These are phyloP conservation scores for Clarireedia paspali DNA, from an alignment of 2,329 filamentous ascomycete genomes.

Conservation along the genomic window DNA sequence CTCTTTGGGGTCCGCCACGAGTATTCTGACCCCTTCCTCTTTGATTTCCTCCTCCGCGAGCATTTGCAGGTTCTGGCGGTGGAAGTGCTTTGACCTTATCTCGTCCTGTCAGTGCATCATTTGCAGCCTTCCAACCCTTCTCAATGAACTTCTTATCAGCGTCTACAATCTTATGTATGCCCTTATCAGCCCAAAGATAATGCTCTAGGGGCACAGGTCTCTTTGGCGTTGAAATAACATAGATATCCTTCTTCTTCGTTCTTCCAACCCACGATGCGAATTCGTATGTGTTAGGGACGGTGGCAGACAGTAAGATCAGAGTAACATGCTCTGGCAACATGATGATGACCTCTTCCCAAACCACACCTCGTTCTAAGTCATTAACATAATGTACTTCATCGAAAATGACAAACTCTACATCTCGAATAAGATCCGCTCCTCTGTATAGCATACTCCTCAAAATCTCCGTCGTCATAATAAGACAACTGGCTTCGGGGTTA, in stretches of 20 bases:
- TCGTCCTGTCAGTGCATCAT: constrained; percentile 70
- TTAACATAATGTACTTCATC: constrained; percentile 99
- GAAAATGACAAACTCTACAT: constrained; percentile 98
- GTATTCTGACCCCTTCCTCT: constrained; percentile 47
- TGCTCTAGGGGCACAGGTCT: constrained; percentile 91
- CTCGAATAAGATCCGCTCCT: constrained; percentile 88
- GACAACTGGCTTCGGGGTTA: constrained; percentile 90
- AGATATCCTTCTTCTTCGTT: constrained; percentile 98
- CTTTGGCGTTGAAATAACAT: constrained; percentile 96
- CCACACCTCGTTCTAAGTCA: constrained; percentile 88
- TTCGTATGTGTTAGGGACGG: constrained; percentile 93
- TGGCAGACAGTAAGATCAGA: constrained; percentile 88
- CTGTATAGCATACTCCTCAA: constrained; percentile 96
- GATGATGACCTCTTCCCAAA: constrained; percentile 99
- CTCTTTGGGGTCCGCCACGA: constrained; percentile 41
- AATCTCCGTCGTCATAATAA: constrained; percentile 99
- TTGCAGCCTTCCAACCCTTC: constrained; percentile 90
- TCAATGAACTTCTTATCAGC: constrained; percentile 87
- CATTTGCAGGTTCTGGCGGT: constrained; percentile 29
- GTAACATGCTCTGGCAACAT: constrained; percentile 98
- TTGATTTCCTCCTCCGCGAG: constrained; percentile 40
- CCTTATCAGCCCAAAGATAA: constrained; percentile 90
- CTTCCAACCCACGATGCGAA: constrained; percentile 98
- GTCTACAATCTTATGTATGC: constrained; percentile 90
- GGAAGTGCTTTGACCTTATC: constrained; percentile 60